Base-by-base conservation (phyloP, 2,329 filamentous ascomycete genomes). In the Colletotrichum sp. region DNA sequence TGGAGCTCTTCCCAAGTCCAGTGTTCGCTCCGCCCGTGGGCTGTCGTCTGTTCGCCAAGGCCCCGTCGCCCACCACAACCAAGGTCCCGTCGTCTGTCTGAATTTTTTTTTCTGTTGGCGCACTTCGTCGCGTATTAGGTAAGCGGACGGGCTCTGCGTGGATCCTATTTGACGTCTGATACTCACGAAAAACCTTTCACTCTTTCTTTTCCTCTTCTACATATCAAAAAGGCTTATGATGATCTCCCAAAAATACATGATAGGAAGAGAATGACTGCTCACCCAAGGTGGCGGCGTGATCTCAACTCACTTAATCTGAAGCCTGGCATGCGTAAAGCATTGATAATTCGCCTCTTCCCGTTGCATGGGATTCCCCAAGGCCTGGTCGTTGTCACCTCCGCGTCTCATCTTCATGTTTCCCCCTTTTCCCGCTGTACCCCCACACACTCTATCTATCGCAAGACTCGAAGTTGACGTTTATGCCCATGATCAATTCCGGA, bases 201-300 rank as follows among this genome's bases (percentile, higher is more conserved):
- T 65, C 71, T 60, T 60, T 79, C 80, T 79, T 79, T 78, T 80
- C 79, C 81, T 81, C 78, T 82, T 80, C 79, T 82, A 81, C 76
- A 79, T 82, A 63, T 63, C 59, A 84, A 83, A 78, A 84, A 83
- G 87, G 90, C 90, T 92, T 73, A 83, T 93, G 91, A 93, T 92
- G 91, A 92, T 91, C 85, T 83, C 83, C 82, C 83, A 79, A 86
- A 87, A 88, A 86, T 82, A 84, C 84, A 91, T 91, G 89, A 93
- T 93, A 93, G 91, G 91, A 93, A 93, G 91, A 93, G 91, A 89
- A 87, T 92, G 90, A 92, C 90, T 86, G 88, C 87, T 89, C 84
- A 85, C 85, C 81, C 72, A 76, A 78, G 77, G 79, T 79, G 85
- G 86, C 86, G 88, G 87, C 86, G 89, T 92, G 91, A 92, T 92